Evolutionary conservation across 2,329 filamentous ascomycete species (phyloP).

Genomic region (Cladophialophora exuberans): DNA sequence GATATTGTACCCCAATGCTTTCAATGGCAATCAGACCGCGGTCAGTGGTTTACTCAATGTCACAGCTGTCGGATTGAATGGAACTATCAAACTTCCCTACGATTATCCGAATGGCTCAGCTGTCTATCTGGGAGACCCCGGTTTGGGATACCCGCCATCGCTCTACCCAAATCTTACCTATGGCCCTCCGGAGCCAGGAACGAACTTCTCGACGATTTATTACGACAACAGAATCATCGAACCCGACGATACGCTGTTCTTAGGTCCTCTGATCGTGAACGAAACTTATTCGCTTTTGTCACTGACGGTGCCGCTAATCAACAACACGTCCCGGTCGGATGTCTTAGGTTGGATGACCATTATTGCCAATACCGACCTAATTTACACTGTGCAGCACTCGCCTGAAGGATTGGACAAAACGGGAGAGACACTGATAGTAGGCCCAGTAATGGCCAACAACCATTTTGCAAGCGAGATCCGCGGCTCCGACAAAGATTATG

Average conservation of each 20-base stretch:
- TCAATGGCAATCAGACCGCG: conserved; percentile 52
- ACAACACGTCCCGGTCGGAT: conserved; percentile 65
- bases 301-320: conserved; percentile 76
- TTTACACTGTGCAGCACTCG: conserved; percentile 65
- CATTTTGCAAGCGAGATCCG: conserved; percentile 52
- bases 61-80: conserved; percentile 55
- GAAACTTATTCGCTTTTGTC: conserved; percentile 75
- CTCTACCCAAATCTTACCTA: conserved; percentile 83
- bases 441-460: conserved; percentile 69
- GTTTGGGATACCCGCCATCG: conserved; percentile 68
- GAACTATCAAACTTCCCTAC: conserved; percentile 65
- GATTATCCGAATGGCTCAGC: conserved; percentile 58
- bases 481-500: conserved; percentile 46
- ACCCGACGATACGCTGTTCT: conserved; percentile 62
- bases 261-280: conserved; percentile 77
- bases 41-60: conserved; percentile 64
- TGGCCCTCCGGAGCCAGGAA: conserved; percentile 31
- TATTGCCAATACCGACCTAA: conserved; percentile 68
- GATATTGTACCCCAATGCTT: conserved; percentile 71
- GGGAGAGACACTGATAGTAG: conserved; percentile 71
- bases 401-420: conserved; percentile 71
- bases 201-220: conserved; percentile 42
- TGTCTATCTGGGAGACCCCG: conserved; percentile 64
- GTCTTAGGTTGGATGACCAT: conserved; percentile 84
- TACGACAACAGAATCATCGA: conserved; percentile 43